Evolutionary conservation across 192 early-diverging fungal species (phyloP), one percentile per base, ranked within the genome.

Genomic region (Coemansia sp.): DNA sequence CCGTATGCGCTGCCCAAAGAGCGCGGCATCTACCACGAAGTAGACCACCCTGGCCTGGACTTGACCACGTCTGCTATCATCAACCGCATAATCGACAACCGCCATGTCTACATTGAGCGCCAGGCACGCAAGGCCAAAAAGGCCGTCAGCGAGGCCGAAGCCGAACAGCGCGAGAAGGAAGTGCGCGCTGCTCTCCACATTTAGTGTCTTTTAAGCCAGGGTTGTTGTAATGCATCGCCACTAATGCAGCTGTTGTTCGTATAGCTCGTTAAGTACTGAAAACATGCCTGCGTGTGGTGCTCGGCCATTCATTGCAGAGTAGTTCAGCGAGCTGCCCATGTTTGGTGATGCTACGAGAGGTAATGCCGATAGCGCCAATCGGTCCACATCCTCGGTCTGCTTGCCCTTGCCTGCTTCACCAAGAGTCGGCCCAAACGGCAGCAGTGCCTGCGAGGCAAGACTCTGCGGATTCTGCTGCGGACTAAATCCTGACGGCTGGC

Each of bases 21-120:
- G 45, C 82, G 85, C 48, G 88, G 84, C 35, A 92, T 97, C 67
- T 94, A 91, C 74, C 68, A 70, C 52, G 87, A 92, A 75, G 87
- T 97, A 48, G 87, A 91, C 31, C 89, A 92, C 54, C 89, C 91
- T 27, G 80, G 84, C 23, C 86, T 86, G 48, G 84, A 86, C 64
- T 80, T 95, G 57, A 94, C 93, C 16, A 95, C 94, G 16, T 85
- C 91, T 47, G 81, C 85, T 6, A 95, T 98, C 57, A 93, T 98
- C 62, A 82, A 88, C 59, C 87, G 96, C 37, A 95, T 98, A 69
- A 89, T 98, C 57, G 89, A 85, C 25, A 89, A 94, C 77, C 85
- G 92, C 49, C 86, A 90, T 71, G 65, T 89, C 84, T 95, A 86
- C 77, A 88, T 69, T 67, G 89, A 89, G 65, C 88, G 91, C 57